Conservation (phyloP, 805 yeast genomes). For the Pichia californica region DNA sequence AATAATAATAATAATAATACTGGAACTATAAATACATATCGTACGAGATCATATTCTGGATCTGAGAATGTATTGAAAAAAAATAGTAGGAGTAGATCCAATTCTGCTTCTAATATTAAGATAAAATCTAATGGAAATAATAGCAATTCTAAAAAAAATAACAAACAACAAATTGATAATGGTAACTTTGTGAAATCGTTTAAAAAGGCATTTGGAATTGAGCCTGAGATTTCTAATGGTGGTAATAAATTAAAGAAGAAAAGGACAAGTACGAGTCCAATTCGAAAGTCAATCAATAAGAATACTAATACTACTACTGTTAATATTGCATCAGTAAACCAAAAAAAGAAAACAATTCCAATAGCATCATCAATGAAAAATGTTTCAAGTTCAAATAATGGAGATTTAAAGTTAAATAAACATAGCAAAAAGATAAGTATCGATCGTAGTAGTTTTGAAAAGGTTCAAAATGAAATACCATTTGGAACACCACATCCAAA, state of each 20-base stretch:
- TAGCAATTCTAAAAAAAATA: not conserved
- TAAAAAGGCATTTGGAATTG: slow-evolving; percentile 8
- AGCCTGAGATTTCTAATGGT: not conserved
- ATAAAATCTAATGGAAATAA: not conserved
- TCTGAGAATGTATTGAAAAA: not conserved
- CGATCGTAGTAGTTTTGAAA: not conserved
- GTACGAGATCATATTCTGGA: slow-evolving; percentile 2
- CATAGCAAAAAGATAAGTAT: not conserved
- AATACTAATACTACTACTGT: not conserved
- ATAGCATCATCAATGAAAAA: no score
- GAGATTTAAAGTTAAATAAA: not conserved
- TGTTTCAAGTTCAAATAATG: no score
- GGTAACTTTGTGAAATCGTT: slow-evolving; percentile 5
- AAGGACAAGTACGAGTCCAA: not conserved
- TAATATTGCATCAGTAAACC: no score
- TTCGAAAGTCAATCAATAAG: not conserved
- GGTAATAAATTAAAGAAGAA: no score
- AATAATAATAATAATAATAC: no score
- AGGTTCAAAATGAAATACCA: slow-evolving; percentile 18
- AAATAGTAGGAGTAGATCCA: not conserved
- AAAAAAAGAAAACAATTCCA: not conserved
- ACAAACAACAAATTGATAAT: not conserved
- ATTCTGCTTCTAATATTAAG: not conserved
- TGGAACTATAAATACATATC: not conserved
- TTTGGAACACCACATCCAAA: slow-evolving; percentile 47